Conservation (phyloP, 176 grass and related monocot species). For the Oryza rufipogon region DNA sequence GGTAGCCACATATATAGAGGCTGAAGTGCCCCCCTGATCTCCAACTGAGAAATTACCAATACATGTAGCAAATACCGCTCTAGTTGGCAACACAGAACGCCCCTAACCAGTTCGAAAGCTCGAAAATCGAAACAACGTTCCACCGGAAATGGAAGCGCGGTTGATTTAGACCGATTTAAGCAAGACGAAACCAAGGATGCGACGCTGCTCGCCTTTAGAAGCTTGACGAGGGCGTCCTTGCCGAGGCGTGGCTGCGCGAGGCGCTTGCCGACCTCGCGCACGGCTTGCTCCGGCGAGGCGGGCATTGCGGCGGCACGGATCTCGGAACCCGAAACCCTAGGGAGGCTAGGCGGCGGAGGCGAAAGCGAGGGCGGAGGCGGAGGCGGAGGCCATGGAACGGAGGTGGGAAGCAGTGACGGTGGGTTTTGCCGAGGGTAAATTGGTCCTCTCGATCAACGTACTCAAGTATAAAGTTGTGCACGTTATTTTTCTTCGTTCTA, state of each 20-base stretch:
- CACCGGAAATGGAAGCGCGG: background rate
- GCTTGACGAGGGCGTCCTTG: constrained; percentile 87
- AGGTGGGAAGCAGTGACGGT: constrained; percentile 9
- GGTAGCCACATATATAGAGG: background rate
- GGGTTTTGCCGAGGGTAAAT: constrained; percentile 1
- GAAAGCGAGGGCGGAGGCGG: background rate
- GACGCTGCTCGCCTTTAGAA: constrained; percentile 68
- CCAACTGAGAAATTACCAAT: background rate
- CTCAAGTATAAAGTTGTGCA: background rate
- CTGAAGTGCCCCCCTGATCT: background rate
- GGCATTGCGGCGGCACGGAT: constrained; percentile 33
- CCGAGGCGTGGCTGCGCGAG: constrained; percentile 78
- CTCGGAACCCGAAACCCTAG: constrained; percentile 45
- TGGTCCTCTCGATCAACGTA: background rate
- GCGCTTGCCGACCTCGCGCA: constrained; percentile 67
- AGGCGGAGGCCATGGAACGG: constrained; percentile 40
- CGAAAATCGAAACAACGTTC: background rate
- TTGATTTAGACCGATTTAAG: background rate
- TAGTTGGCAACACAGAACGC: background rate
- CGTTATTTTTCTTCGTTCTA: background rate
- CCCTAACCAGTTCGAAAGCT: background rate
- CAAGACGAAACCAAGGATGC: background rate
- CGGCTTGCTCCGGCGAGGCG: constrained; percentile 51
- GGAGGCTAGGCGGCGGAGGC: constrained; percentile 14
- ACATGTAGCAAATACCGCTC: background rate